Evolutionary conservation across 1,284 basidiomycete species (phyloP), one percentile per base, ranked within the genome.

Genomic region (Boletus sp.): DNA sequence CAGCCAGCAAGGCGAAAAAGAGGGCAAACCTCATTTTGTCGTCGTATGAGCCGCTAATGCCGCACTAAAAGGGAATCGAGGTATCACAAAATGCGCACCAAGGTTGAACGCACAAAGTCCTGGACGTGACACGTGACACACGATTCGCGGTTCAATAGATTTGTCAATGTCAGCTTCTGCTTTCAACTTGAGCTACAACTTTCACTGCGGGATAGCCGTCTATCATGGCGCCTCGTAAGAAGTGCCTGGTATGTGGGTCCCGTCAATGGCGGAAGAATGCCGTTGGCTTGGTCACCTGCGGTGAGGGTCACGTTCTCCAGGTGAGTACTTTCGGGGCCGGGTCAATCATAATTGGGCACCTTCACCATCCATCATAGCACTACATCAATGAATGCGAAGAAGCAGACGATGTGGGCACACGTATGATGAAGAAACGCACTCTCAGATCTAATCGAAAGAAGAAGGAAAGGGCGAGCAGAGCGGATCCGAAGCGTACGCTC

Each of bases 241-340:
- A 75, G 33, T 91, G 87, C 58, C 72, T 75, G 0, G 74, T 81
- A 20, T 91, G 88, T 57, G 78, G 81, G n/a, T 88, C 88, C 17
- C 78, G 76, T 46, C 77, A 84, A 64, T 91, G 88, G 88, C 81
- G 83, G 57, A 89, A 88, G 61, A 84, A 88, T 20, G 72, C 77
- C 0, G 82, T 78, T 42, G 88, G 88, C 4, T 66, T 84, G 26
- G 75, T 91, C 46, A 80, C 80, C 2, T 91, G 88, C 62, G 81
- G 77, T 53, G 86, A 90, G 61, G 88, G 88, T 2, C 88, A 91
- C 60, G 77, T 90, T 47, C 73, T 90, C 26, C 83, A 86, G 76
- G 87, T 88, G 57, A 50, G 64, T 49, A 26, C 43, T 22, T 10
- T 50, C 25, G 14, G 13, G n/a, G 8, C 14, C 13, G 25, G 20